Conservation (phyloP, 225 moss, liverwort and hornwort genomes). For the Antitrichia curtipendula region DNA sequence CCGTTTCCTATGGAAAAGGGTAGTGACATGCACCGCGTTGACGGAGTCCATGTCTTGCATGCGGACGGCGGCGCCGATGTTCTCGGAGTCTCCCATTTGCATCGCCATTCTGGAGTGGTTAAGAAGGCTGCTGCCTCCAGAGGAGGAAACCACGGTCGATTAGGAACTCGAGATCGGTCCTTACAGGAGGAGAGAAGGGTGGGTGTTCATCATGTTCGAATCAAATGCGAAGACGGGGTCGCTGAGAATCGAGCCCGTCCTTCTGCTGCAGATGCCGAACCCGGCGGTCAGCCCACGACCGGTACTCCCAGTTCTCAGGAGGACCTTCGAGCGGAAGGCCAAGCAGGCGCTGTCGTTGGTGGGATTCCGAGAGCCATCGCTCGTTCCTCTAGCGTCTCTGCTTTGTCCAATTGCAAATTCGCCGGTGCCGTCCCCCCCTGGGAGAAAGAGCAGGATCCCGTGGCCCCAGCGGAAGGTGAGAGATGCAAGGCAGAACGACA, state of each 20-base stretch:
- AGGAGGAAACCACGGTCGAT: not conserved
- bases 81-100: not conserved
- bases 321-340: conserved; percentile 57
- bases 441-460: conserved; percentile 57
- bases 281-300: conserved; percentile 30
- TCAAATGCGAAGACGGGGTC: conserved; percentile 49
- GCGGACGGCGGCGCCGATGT: not conserved
- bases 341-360: conserved; percentile 55
- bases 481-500: conserved; percentile 45
- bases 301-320: conserved; percentile 40
- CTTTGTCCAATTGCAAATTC: conserved; percentile 26
- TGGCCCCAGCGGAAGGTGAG: conserved; percentile 39
- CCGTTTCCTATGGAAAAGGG: not conserved
- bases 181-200: not conserved
- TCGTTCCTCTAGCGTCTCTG: conserved; percentile 32
- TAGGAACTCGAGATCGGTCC: not conserved
- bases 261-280: conserved; percentile 38
- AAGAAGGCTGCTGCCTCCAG: not conserved
- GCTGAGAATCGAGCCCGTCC: conserved; percentile 37
- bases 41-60: not conserved
- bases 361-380: conserved; percentile 44
- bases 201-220: not conserved
- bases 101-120: not conserved
- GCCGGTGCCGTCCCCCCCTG: conserved; percentile 38
- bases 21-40: not conserved